A percentile compares a stretch with the other conserved stretches of the same genome.
Conservation (phyloP, 495 filamentous ascomycete genomes). For the Cryomyces minteri region DNA sequence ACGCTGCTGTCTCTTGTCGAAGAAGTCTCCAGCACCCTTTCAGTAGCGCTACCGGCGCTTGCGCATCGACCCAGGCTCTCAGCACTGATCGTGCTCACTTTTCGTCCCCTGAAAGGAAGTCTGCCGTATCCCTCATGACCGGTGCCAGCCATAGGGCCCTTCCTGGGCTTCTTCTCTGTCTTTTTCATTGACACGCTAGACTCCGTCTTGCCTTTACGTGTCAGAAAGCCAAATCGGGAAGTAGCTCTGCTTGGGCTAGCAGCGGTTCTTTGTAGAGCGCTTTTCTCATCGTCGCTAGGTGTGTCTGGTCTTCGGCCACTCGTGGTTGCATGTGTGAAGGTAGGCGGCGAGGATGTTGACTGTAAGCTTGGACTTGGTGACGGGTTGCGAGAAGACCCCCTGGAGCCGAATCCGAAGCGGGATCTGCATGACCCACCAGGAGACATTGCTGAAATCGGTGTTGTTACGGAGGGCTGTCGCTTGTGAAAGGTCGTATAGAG, state of each 20-base stretch:
- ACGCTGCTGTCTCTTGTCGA: slow-evolving; percentile 34
- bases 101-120: slow-evolving; percentile 43
- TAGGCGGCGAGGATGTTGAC: neutral
- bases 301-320: neutral
- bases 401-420: slow-evolving; percentile 1
- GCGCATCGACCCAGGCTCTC: slow-evolving; percentile 33
- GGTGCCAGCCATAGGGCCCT: slow-evolving; percentile 81
- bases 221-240: slow-evolving; percentile 57
- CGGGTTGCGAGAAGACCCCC: slow-evolving; percentile 21
- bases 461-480: slow-evolving; percentile 15
- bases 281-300: neutral
- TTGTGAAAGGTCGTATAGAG: slow-evolving; percentile 27
- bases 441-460: neutral
- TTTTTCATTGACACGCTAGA: slow-evolving; percentile 17
- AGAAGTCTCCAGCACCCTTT: slow-evolving; percentile 20
- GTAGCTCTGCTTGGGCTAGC: slow-evolving; percentile 21
- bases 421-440: too few species aligned
- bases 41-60: slow-evolving; percentile 32
- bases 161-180: slow-evolving; percentile 37
- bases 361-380: slow-evolving; percentile 13
- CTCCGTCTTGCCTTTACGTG: slow-evolving; percentile 50
- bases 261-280: neutral
- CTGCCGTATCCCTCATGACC: slow-evolving; percentile 92
- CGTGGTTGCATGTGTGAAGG: too few species aligned
- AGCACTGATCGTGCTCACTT: slow-evolving; percentile 30